Conservation (phyloP, 495 filamentous ascomycete species). For the Penicillium psychrofluorescens region DNA sequence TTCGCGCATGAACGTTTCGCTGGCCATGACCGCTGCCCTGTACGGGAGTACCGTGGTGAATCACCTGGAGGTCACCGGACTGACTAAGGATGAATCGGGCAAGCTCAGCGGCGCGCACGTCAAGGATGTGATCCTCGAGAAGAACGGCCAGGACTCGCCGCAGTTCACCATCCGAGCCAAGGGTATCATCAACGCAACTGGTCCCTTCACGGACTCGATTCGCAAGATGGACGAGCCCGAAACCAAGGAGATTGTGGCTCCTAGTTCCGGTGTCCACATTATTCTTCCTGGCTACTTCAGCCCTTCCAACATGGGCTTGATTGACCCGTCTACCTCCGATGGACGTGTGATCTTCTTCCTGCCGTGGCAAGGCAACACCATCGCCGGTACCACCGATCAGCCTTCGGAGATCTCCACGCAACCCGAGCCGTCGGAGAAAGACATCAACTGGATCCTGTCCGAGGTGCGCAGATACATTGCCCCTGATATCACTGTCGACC, state of each 20-base stretch:
- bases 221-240: constrained; percentile 78
- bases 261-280: constrained; percentile 89
- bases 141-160: constrained; percentile 43
- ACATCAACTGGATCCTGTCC: constrained; percentile 93
- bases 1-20: constrained; percentile 94
- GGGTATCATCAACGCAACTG: constrained; percentile 95
- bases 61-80: constrained; percentile 79
- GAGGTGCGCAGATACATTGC: constrained; percentile 86
- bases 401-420: constrained; percentile 75
- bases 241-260: constrained; percentile 82
- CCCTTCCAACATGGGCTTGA: constrained; percentile 91
- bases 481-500: constrained; percentile 87
- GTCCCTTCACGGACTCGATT: constrained; percentile 90
- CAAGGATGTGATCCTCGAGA: constrained; percentile 63
- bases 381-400: constrained; percentile 92
- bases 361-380: constrained; percentile 98
- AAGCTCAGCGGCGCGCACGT: constrained; percentile 72
- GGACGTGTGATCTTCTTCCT: constrained; percentile 98
- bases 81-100: constrained; percentile 75
- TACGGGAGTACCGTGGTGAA: constrained; percentile 92
- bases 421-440: constrained; percentile 82
- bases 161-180: constrained; percentile 76
- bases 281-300: constrained; percentile 94
- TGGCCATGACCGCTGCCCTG: constrained; percentile 91
- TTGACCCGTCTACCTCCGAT: constrained; percentile 91